These are phyloP conservation scores for Pichia sp. DNA, from an alignment of 1,139 yeast species.

Conservation along the genomic window DNA sequence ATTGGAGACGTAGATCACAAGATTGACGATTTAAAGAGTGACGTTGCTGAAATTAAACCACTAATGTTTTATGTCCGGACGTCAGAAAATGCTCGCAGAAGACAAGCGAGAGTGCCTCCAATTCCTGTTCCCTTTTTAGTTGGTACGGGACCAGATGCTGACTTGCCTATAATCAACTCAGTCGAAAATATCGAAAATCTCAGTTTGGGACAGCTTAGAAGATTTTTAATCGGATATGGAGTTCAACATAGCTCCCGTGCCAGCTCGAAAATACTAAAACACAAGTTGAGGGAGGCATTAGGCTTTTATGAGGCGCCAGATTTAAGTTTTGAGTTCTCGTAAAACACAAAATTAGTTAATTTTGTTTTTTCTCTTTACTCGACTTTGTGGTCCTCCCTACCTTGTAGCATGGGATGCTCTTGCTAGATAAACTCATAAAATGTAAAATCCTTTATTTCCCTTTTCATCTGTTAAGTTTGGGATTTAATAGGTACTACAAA, in stretches of 20 bases:
- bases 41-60: not conserved
- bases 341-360: not conserved
- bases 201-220: not conserved
- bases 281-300: not conserved
- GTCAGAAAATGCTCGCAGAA: not conserved
- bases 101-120: not conserved
- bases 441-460: too few relatives aligned
- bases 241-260: not conserved
- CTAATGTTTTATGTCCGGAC: not conserved
- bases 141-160: not conserved
- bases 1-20: not conserved
- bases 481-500: too few relatives aligned
- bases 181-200: not conserved
- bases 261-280: not conserved
- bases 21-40: not conserved
- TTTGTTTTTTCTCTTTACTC: too few relatives aligned
- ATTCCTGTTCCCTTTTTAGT: not conserved
- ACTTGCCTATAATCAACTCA: not conserved
- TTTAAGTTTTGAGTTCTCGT: not conserved
- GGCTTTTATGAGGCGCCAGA: not conserved
- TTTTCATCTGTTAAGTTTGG: too few relatives aligned
- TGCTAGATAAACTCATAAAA: too few relatives aligned
- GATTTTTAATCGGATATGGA: not conserved
- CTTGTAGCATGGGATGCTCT: too few relatives aligned
- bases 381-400: too few relatives aligned